These are phyloP conservation scores for Tilletia walkeri DNA, from an alignment of 1,284 basidiomycete genomes.

Conservation along the genomic window DNA sequence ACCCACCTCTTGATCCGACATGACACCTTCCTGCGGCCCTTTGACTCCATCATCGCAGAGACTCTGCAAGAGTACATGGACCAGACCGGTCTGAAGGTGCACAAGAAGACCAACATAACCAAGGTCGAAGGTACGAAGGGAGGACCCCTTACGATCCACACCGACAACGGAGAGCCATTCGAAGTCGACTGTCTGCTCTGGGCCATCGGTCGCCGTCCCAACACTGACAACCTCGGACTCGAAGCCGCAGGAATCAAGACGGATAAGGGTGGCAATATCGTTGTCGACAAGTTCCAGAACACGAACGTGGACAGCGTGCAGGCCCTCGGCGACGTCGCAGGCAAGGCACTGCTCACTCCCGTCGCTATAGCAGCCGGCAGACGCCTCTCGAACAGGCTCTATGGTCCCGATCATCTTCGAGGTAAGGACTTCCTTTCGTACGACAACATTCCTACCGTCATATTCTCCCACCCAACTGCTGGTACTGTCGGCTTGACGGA, in stretches of 20 bases:
- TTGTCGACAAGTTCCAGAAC: constrained; percentile 84
- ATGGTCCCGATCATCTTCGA: constrained; percentile 49
- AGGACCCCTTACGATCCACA: constrained; percentile 44
- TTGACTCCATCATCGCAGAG: constrained; percentile 84
- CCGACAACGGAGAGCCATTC: constrained; percentile 67
- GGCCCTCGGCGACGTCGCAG: constrained; percentile 87
- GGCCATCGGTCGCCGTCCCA: constrained; percentile 87
- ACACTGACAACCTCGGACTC: constrained; percentile 75
- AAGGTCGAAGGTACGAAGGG: constrained; percentile 66
- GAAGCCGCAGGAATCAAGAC: constrained; percentile 75
- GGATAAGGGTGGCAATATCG: constrained; percentile 74
- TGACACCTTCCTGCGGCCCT: constrained; percentile 84
- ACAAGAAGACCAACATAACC: constrained; percentile 73
- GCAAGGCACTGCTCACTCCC: constrained; percentile 90
- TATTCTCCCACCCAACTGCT: constrained; percentile 44
- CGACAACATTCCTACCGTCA: constrained; percentile 72
- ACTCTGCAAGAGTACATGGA: constrained; percentile 91
- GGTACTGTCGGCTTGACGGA: constrained; percentile 65
- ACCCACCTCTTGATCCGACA: constrained; percentile 88
- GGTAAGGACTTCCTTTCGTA: constrained; percentile 88
- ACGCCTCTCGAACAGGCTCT: constrained; percentile 81
- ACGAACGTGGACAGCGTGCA: constrained; percentile 70
- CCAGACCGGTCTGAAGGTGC: constrained; percentile 82
- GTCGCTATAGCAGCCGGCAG: constrained; percentile 96
- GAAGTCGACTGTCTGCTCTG: constrained; percentile 87